Evolutionary conservation across 768 basidiomycete species (phyloP).

Genomic region (Leccinum subgranulosum): DNA sequence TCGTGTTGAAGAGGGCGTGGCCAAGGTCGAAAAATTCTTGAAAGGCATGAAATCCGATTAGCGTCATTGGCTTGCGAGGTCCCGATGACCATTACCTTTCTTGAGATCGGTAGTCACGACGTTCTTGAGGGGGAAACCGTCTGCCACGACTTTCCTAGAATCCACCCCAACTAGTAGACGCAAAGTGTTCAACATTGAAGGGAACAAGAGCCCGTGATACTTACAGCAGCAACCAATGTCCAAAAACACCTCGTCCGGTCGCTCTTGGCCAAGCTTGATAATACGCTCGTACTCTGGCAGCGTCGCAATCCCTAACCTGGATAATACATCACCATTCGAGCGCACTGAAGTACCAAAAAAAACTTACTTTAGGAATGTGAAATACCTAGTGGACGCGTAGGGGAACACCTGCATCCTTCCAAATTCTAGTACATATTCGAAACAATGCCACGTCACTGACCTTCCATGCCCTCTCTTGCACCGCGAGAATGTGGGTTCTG

Average conservation of each 20-base stretch:
- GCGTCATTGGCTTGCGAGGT: not conserved
- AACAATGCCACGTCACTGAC: conserved; percentile 6
- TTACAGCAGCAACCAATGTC: conserved; percentile 47
- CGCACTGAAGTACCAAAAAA: not conserved
- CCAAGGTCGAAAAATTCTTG: conserved; percentile 57
- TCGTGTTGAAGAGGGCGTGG: conserved; percentile 58
- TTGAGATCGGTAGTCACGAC: conserved; percentile 40
- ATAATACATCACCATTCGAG: not conserved
- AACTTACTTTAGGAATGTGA: conserved; percentile 24
- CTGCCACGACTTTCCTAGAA: conserved; percentile 37
- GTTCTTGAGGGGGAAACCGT: conserved; percentile 42
- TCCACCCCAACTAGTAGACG: conserved; percentile 29
- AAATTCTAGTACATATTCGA: not conserved
- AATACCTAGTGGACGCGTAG: conserved; percentile 26
- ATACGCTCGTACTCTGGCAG: conserved; percentile 23
- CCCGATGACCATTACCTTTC: conserved; percentile 24
- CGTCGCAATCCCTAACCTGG: conserved; percentile 12
- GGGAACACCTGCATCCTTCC: conserved; percentile 21
- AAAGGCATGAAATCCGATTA: not conserved
- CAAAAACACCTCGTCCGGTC: conserved; percentile 36
- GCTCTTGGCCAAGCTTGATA: conserved; percentile 36
- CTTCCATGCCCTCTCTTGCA: conserved; percentile 31
- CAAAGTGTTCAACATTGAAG: not conserved
- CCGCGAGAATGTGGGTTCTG: conserved; percentile 28
- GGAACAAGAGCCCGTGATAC: conserved; percentile 2